phyloP scores from a whole-genome alignment of 805 yeast species.

The Yamadazyma akitaensis region DNA sequence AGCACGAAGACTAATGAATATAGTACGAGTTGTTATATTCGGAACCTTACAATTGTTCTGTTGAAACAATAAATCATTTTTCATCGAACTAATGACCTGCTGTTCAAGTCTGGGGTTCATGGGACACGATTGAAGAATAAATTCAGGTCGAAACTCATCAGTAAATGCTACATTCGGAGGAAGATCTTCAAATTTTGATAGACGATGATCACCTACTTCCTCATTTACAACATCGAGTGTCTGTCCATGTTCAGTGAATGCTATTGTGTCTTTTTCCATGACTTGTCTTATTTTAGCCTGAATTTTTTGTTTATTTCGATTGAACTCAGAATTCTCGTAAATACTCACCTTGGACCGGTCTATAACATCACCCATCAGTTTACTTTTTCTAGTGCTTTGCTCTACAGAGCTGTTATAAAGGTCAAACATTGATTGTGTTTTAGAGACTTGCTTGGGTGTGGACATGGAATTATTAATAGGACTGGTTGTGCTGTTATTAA shows the following conservation, averaged over 20 bases:
- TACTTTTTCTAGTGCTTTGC: neutral
- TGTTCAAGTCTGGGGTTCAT: conserved; percentile 47
- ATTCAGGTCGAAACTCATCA: conserved; percentile 53
- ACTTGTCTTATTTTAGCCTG: conserved; percentile 22
- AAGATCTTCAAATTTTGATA: conserved; percentile 19
- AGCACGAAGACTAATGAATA: conserved; percentile 43
- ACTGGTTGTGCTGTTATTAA: neutral
- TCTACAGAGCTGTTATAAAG: conserved; percentile 14
- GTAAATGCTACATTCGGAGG: conserved; percentile 40
- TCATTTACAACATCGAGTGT: conserved; percentile 5
- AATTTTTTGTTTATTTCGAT: conserved; percentile 20
- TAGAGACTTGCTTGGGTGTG: conserved; percentile 14
- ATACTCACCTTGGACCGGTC: conserved; percentile 23
- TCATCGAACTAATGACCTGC: conserved; percentile 50
- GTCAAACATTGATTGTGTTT: conserved; percentile 37
- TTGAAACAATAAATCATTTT: conserved; percentile 45
- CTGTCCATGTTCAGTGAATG: conserved; percentile 4
- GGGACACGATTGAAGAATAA: conserved; percentile 54
- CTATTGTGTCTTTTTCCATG: conserved; percentile 17
- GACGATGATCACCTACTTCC: neutral
- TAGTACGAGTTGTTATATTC: conserved; percentile 32
- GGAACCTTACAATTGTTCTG: conserved; percentile 35
- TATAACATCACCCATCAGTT: conserved; percentile 12
- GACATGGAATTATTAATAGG: neutral
- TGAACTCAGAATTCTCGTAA: conserved; percentile 17